Evolutionary conservation across 1,139 yeast species (phyloP).

Genomic region (Suhomyces bribrorum): DNA sequence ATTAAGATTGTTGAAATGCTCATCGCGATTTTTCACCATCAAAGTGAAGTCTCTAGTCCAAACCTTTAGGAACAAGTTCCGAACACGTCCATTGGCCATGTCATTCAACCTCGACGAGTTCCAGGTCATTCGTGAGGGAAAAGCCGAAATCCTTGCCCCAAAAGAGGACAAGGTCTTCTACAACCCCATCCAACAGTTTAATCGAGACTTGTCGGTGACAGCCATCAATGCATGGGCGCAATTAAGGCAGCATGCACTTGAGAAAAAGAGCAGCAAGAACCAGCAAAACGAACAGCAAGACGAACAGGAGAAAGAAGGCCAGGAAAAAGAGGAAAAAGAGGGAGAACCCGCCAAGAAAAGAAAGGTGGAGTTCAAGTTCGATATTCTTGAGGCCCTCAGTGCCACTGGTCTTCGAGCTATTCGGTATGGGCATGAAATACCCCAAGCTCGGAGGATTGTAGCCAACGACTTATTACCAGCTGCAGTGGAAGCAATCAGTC

Average conservation of each 20-base stretch:
- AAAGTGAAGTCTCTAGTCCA: neutral
- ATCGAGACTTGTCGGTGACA: conserved; percentile 83
- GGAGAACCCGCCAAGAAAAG: conserved; percentile 4
- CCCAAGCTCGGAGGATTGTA: conserved; percentile 64
- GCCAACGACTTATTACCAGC: conserved; percentile 88
- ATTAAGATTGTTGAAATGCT: neutral
- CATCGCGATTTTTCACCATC: neutral
- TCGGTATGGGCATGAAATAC: conserved; percentile 88
- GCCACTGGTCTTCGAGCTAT: conserved; percentile 96
- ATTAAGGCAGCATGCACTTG: conserved; percentile 36
- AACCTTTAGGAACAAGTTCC: neutral
- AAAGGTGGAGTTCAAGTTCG: conserved; percentile 32
- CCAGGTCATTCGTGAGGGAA: conserved; percentile 70
- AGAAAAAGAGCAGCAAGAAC: conserved; percentile 31
- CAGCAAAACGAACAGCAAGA: conserved; percentile 18
- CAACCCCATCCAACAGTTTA: conserved; percentile 95
- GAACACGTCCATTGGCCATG: conserved; percentile 1
- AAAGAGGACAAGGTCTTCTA: conserved; percentile 83
- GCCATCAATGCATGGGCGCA: conserved; percentile 87
- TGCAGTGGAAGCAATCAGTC: conserved; percentile 80
- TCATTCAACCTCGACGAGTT: conserved; percentile 30
- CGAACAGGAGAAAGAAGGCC: conserved; percentile 18
- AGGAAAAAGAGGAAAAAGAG: neutral
- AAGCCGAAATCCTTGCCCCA: conserved; percentile 77
- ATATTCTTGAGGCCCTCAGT: conserved; percentile 83